A percentile compares a stretch with the other conserved stretches of the same genome.
These are phyloP conservation scores for Cryptosporidium ubiquitum DNA, from an alignment of 169 alveolate genomes.

Conservation along the genomic window DNA sequence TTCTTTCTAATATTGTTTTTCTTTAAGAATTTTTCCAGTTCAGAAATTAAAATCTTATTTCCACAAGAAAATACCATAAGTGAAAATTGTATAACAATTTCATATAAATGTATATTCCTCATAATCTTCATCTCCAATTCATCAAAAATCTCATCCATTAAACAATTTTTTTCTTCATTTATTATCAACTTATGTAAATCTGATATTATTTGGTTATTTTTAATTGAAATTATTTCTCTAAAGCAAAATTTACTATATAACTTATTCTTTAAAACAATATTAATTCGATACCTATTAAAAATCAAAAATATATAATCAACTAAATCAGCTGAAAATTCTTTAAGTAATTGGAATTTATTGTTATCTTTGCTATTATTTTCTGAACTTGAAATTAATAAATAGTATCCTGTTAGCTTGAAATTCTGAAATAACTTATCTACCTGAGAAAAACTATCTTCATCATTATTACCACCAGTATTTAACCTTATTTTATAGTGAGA, in stretches of 20 bases:
- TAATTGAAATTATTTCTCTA: not conserved
- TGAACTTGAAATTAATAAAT: not conserved
- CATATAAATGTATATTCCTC: slow-evolving; percentile 14
- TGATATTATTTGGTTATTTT: no score
- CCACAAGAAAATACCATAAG: not conserved
- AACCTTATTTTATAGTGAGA: not conserved
- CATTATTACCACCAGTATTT: not conserved
- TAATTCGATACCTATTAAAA: not conserved
- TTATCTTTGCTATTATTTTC: not conserved
- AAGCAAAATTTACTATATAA: not conserved
- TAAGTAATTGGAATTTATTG: not conserved
- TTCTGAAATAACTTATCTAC: not conserved
- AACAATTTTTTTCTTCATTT: not conserved
- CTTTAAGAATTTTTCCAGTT: not conserved
- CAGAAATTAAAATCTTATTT: not conserved
- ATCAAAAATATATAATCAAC: not conserved
- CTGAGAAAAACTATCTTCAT: not conserved
- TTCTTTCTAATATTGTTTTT: not conserved
- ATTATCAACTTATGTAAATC: not conserved
- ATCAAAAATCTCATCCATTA: not conserved
- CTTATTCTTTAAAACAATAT: not conserved
- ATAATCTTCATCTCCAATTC: not conserved
- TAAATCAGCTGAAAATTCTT: not conserved
- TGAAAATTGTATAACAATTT: not conserved
- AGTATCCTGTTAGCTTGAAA: not conserved